Evolutionary conservation across 2,329 filamentous ascomycete species (phyloP), one percentile per base, ranked within the genome.

Genomic region (Sarocladium strictum): DNA sequence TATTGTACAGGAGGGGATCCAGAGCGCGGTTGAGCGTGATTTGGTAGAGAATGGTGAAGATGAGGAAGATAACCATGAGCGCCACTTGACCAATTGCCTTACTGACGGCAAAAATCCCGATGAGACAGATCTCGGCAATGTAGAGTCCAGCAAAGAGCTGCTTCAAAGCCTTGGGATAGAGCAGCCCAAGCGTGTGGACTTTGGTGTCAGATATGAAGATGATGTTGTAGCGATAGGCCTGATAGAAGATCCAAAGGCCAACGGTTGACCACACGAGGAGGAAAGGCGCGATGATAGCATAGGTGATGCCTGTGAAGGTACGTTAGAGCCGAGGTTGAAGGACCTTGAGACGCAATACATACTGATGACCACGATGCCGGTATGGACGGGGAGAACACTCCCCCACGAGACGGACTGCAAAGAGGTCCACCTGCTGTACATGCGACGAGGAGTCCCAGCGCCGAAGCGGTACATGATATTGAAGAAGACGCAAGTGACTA

Each of bases 151-250:
- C 82, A 45, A 93, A 83, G 32, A 94, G 80, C 58, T 97, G 92
- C 74, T 96, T 90, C 37, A 97, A 78, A 4, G 90, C 92, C 21
- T 90, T 87, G 1, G 90, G 87, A 65, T 96, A 97, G 63, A 90
- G 84, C 19, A 93, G 83, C 43, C 94, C 93, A 63, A 90, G 89
- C 50, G 90, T 96, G 65, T 97, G 92, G 59, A 96, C 84, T 58
- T 84, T 77, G 11, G 87, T 80, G 60, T 91, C 86, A 49, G 83
- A 86, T 14, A 93, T 88, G 67, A 89, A 96, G 24, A 96, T 76
- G 53, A 96, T 70, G 70, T 93, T 92, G 77, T 96, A 96, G 37
- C 88, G 83, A 73, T 90, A 96, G 53, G 89, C 87, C 53, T 89
- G 77, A 69, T 94, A 94, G 73, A 94, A 89, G 50, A 95, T 74